Conservation (phyloP, 2,329 filamentous ascomycete genomes). For the Dissoconium aciculare region DNA sequence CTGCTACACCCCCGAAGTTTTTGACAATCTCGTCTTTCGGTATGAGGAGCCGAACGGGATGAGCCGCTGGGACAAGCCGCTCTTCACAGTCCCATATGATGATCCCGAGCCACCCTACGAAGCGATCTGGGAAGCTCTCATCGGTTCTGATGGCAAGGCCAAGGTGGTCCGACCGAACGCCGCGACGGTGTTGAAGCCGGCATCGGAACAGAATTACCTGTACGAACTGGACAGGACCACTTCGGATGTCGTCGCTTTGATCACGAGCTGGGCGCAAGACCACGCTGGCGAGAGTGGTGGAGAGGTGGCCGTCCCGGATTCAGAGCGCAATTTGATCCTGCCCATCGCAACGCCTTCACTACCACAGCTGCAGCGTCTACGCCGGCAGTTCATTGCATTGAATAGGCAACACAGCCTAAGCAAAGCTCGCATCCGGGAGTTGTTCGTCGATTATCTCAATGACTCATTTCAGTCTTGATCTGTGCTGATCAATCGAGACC, state of each 20-base stretch:
- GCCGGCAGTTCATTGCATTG: conserved; percentile 62
- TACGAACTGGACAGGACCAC: conserved; percentile 68
- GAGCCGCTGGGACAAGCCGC: conserved; percentile 69
- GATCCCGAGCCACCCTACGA: conserved; percentile 55
- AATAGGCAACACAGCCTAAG: conserved; percentile 48
- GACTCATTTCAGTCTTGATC: conserved; percentile 23
- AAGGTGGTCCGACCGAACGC: conserved; percentile 59
- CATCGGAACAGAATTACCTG: conserved; percentile 53
- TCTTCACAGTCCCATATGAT: conserved; percentile 66
- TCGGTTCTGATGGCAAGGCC: conserved; percentile 44
- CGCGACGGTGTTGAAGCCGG: conserved; percentile 55
- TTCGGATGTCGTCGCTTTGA: conserved; percentile 56
- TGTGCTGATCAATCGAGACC: no score
- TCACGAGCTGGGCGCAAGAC: conserved; percentile 52
- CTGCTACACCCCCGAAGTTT: conserved; percentile 47
- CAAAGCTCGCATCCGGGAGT: conserved; percentile 24
- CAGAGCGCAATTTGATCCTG: conserved; percentile 45
- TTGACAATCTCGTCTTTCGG: conserved; percentile 65
- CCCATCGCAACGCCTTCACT: conserved; percentile 51
- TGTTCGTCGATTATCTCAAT: conserved; percentile 31
- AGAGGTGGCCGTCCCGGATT: conserved; percentile 39
- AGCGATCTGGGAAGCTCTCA: conserved; percentile 58
- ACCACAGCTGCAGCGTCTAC: conserved; percentile 60
- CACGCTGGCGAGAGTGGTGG: conserved; percentile 48
- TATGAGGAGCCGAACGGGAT: conserved; percentile 80